Evolutionary conservation across 805 yeast species (phyloP).

Genomic region (Starmerella floris): DNA sequence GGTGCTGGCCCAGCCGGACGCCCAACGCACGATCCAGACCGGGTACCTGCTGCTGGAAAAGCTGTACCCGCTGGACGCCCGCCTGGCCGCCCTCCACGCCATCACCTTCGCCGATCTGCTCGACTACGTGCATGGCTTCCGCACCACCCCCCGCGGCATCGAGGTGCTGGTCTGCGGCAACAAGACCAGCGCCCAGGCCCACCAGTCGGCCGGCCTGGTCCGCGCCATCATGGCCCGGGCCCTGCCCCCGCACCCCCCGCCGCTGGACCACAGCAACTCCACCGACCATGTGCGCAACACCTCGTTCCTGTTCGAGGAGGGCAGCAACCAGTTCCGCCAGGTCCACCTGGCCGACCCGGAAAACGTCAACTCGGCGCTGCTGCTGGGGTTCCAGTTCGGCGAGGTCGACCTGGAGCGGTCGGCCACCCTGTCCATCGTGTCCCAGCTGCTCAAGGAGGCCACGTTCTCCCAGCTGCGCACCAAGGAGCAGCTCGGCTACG

Average conservation of each 20-base stretch:
- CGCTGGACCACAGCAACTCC: not conserved
- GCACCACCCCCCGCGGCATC: slow-evolving; percentile 42
- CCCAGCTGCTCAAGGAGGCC: slow-evolving; percentile 71
- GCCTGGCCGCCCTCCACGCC: slow-evolving; percentile 39
- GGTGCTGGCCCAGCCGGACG: slow-evolving; percentile 62
- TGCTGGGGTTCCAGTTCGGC: slow-evolving; percentile 60
- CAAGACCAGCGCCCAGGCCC: slow-evolving; percentile 43
- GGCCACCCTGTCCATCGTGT: slow-evolving; percentile 48
- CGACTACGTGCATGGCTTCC: slow-evolving; percentile 24
- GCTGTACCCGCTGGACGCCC: slow-evolving; percentile 52
- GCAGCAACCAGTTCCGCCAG: slow-evolving; percentile 19
- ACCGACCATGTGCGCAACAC: slow-evolving; percentile 5
- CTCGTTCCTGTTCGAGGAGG: slow-evolving; percentile 28
- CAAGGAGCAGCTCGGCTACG: slow-evolving; percentile 88
- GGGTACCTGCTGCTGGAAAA: slow-evolving; percentile 57
- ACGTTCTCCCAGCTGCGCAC: slow-evolving; percentile 83
- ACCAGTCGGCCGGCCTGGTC: slow-evolving; percentile 22
- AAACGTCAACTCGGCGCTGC: slow-evolving; percentile 75
- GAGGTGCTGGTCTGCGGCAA: slow-evolving; percentile 77
- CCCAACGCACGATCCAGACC: slow-evolving; percentile 54
- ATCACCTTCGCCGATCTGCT: slow-evolving; percentile 26
- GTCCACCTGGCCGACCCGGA: slow-evolving; percentile 41
- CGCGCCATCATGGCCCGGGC: not conserved
- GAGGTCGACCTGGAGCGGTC: slow-evolving; percentile 33
- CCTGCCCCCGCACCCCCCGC: too few relatives aligned